These are phyloP conservation scores for Boletus pseudo-olivaceus DNA, from an alignment of 768 basidiomycete species.

Conservation along the genomic window DNA sequence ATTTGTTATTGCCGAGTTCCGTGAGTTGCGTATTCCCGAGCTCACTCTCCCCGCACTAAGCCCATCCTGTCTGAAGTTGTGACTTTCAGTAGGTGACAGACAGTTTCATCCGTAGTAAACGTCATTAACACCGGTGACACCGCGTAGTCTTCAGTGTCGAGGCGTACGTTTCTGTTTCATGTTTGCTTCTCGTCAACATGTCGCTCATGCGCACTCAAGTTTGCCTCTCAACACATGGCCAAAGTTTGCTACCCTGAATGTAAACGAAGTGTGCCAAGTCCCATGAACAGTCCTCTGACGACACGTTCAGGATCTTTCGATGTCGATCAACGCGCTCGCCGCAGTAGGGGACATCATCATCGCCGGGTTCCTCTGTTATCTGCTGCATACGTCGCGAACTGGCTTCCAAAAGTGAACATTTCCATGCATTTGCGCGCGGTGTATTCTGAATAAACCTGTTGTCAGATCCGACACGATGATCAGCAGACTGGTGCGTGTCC, in stretches of 20 bases:
- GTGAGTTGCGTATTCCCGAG: constrained; percentile 12
- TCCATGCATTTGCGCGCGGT: not conserved
- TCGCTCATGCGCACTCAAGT: constrained; percentile 33
- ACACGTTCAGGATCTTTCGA: constrained; percentile 37
- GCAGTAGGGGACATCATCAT: constrained; percentile 52
- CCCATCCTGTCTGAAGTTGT: constrained; percentile 21
- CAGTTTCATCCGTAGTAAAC: not conserved
- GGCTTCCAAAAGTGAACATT: constrained; percentile 44
- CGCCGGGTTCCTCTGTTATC: constrained; percentile 41
- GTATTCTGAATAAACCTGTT: not conserved
- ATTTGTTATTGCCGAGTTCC: constrained; percentile 43
- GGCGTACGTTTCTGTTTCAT: constrained; percentile 31
- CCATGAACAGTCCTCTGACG: not conserved
- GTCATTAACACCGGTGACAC: not conserved
- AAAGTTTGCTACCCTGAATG: constrained; percentile 49
- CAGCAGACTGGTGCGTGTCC: constrained; percentile 37
- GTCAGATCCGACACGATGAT: constrained; percentile 50
- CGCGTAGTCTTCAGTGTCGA: constrained; percentile 35
- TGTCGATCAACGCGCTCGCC: constrained; percentile 54
- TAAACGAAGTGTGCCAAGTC: not conserved
- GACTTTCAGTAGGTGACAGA: constrained; percentile 32
- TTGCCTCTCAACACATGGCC: constrained; percentile 42
- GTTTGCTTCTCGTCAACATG: not conserved
- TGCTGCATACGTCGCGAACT: constrained; percentile 50
- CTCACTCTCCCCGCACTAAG: constrained; percentile 4